Evolutionary conservation across 2,329 filamentous ascomycete species (phyloP).

Genomic region (Chaetothyriales sp.): DNA sequence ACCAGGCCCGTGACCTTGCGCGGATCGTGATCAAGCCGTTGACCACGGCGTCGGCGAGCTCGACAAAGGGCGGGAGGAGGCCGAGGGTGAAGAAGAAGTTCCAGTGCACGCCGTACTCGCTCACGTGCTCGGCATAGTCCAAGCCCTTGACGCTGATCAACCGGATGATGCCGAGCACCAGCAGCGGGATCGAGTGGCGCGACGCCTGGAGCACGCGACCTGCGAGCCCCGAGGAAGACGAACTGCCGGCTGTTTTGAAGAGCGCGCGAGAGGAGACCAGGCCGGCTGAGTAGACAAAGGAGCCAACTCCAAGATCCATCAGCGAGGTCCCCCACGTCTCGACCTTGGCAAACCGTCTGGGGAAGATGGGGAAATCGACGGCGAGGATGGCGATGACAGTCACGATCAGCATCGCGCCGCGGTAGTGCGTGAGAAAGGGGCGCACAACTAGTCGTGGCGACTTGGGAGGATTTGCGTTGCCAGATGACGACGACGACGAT

Average conservation of each 20-base stretch:
- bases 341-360: conserved; percentile 87
- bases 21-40: conserved; percentile 44
- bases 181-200: conserved; percentile 67
- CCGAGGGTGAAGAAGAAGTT: conserved; percentile 98
- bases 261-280: conserved; percentile 69
- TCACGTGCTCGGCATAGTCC: conserved; percentile 93
- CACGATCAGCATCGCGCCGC: conserved; percentile 77
- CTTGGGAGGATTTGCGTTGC: conserved; percentile 5
- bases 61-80: conserved; percentile 75
- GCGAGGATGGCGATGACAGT: conserved; percentile 90
- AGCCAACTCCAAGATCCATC: conserved; percentile 95
- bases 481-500: background rate
- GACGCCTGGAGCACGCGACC: conserved; percentile 50
- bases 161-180: conserved; percentile 64
- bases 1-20: conserved; percentile 26
- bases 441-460: conserved; percentile 46
- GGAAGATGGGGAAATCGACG: conserved; percentile 87
- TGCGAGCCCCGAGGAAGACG: conserved; percentile 23
- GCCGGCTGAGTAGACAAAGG: conserved; percentile 89
- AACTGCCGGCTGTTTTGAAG: conserved; percentile 24
- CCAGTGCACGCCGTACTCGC: conserved; percentile 97
- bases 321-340: conserved; percentile 99
- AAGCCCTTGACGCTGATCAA: conserved; percentile 82
- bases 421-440: conserved; percentile 83
- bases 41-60: conserved; percentile 55